Evolutionary conservation across 1,139 yeast genomes (phyloP), one percentile per base, ranked within the genome.

Genomic region (Pichia terricola): DNA sequence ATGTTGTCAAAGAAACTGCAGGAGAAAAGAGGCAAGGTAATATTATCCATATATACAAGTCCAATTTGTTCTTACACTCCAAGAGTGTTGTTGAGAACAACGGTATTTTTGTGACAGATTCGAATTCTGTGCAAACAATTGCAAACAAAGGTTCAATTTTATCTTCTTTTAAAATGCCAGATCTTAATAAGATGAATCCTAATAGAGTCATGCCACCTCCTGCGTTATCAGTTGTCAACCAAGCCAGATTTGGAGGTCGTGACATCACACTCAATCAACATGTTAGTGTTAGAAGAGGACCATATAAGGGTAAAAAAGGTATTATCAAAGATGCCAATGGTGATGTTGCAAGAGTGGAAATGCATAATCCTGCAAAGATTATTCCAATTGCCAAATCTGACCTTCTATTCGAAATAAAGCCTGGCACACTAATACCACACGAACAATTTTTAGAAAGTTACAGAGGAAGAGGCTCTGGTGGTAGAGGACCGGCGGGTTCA

Each of bases 271-370:
- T 89, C 36, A 84, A 86, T 53, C 87, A 86, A 59, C 83, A 85
- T 47, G 96, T 91, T 31, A 79, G 89, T 49, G 84, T 94, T 41
- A 79, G 86, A 33, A 79, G 84, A 55, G 96, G 97, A 5, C 89
- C 89, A 51, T 87, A 89, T 64, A 94, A 91, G 66, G 97, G 98
- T 37, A 77, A 88, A 54, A 81, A 83, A 69, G 99, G 98, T 60
- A 84, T 86, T 53, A 88, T 94, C 37, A 84, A 85, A 50, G 97
- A 91, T 60, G 86, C 95, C 11, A 94, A 88, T 54, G 98, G 94
- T 50, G 82, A 81, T 26, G 77, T 74, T 55, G 97, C 97, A 3
- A 76, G 97, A 50, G 84, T 91, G 40, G 99, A 91, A 65, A 73
- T 91, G 52, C 97, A 91, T 63, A 85, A 96, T 35, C 89, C 88